Percentiles rank a stretch among this genome's conserved stretches.
phyloP scores from a whole-genome alignment of 306 rosid genomes.

The Lathyrus oleraceus region DNA sequence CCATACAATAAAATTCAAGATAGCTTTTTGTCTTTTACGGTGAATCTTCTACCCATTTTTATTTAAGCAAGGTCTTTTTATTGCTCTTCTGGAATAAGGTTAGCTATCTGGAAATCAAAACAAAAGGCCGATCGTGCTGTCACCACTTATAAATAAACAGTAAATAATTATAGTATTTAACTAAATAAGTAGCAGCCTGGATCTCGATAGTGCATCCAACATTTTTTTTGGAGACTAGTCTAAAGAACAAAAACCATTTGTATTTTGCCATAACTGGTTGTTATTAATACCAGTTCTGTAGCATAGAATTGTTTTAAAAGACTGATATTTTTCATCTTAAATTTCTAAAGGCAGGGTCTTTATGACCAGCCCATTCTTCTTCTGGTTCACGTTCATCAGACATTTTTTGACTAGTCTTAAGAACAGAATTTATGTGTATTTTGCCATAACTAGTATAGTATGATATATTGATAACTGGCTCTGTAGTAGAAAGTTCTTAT shows the following conservation, averaged over 20 bases:
- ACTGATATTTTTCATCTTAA: constrained; percentile 13
- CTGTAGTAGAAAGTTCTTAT: neutral
- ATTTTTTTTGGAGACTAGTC: neutral
- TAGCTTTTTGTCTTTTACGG: neutral
- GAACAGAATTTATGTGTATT: neutral
- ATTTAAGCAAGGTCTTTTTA: neutral
- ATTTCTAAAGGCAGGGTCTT: neutral
- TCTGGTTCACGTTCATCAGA: neutral
- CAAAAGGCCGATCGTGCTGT: neutral
- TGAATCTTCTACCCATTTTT: neutral
- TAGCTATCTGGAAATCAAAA: neutral
- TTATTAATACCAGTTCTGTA: constrained; percentile 1
- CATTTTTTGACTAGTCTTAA: constrained; percentile 7
- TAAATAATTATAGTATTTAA: neutral
- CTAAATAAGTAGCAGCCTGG: neutral
- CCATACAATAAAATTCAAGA: neutral
- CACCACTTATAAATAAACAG: neutral
- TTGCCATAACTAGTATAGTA: neutral
- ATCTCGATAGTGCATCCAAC: neutral
- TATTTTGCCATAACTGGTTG: neutral
- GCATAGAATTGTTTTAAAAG: neutral
- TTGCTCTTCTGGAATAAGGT: neutral
- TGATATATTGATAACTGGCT: neutral
- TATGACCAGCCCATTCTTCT: neutral
- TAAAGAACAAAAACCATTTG: neutral